phyloP scores from a whole-genome alignment of 306 rosid genomes.

The Notholithocarpus densiflorus region DNA sequence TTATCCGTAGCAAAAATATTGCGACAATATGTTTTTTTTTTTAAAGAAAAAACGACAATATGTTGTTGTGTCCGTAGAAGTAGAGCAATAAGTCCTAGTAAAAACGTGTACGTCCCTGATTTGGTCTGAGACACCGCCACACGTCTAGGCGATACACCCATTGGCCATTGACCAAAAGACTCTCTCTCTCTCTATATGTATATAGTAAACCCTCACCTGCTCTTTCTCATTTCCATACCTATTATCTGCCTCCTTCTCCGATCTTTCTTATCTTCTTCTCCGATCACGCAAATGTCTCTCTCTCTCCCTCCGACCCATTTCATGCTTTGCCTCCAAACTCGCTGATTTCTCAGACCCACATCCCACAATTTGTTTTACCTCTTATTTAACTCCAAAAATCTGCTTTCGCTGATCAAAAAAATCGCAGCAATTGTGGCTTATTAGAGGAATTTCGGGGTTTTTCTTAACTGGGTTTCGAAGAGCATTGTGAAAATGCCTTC shows the following conservation, averaged over 20 bases:
- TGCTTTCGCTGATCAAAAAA: no score
- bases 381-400: no score
- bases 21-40: no score
- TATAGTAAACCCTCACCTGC: background rate
- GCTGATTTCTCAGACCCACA: background rate
- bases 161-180: background rate
- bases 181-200: background rate
- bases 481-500: conserved; percentile 82
- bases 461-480: conserved; percentile 59
- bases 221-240: background rate
- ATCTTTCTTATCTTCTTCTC: background rate
- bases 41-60: no score
- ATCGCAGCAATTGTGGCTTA: background rate
- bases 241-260: background rate
- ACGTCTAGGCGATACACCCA: background rate
- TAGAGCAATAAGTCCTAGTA: no score
- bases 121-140: background rate
- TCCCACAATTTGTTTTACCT: background rate
- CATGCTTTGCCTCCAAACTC: background rate
- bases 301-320: background rate
- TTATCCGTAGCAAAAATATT: no score
- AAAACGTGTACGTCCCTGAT: conserved; percentile 40
- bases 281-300: background rate
- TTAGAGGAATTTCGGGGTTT: background rate
- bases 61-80: no score